These are phyloP conservation scores for Porphyrellus cyaneotinctus DNA, from an alignment of 768 basidiomycete species.

Conservation along the genomic window DNA sequence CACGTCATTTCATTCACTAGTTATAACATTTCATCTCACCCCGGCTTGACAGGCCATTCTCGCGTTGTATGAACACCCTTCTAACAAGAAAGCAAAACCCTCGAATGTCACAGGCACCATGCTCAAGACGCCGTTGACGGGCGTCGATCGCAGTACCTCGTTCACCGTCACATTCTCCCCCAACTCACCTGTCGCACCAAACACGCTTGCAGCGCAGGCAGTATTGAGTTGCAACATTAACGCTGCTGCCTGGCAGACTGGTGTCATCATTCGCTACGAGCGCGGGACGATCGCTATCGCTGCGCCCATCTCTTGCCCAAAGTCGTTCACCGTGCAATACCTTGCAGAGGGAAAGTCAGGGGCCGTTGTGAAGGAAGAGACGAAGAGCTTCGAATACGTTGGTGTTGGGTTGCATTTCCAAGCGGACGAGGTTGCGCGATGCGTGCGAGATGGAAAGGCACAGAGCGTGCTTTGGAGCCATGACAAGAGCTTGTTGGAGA, in stretches of 20 bases:
- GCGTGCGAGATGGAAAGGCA: conserved; percentile 64
- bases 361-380: conserved; percentile 52
- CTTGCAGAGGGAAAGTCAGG: conserved; percentile 44
- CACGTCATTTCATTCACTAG: conserved; percentile 25
- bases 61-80: conserved; percentile 72
- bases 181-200: conserved; percentile 34
- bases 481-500: conserved; percentile 74
- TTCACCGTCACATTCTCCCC: conserved; percentile 67
- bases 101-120: conserved; percentile 63
- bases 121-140: conserved; percentile 71
- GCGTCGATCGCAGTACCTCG: conserved; percentile 73
- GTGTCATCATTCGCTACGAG: conserved; percentile 70
- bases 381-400: conserved; percentile 50
- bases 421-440: conserved; percentile 84
- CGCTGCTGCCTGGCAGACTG: conserved; percentile 40
- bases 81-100: conserved; percentile 59
- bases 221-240: conserved; percentile 68
- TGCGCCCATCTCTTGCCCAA: conserved; percentile 63
- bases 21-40: conserved; percentile 9
- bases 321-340: conserved; percentile 62
- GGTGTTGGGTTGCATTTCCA: conserved; percentile 82
- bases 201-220: conserved; percentile 61
- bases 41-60: conserved; percentile 60
- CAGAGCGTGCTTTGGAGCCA: conserved; percentile 76
- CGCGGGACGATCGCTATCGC: conserved; percentile 63